Base-by-base conservation (phyloP, 768 basidiomycete species). In the Pleurotus cornucopiae region DNA sequence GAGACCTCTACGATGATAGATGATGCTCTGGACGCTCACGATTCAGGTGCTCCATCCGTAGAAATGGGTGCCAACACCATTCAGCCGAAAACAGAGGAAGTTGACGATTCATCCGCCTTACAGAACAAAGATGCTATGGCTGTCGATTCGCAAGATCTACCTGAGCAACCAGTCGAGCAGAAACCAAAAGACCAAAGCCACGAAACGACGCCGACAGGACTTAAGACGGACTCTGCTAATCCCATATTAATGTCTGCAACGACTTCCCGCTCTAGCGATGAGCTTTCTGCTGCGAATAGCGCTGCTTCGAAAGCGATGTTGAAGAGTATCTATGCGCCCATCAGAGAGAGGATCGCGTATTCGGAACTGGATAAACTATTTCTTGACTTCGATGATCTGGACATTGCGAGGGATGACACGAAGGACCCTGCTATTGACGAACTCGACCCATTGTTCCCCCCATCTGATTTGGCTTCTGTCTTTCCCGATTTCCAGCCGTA, bases 401-500 rank as follows among this genome's bases (percentile, higher is more conserved):
- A 66, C 51, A 54, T 65, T 20, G 26, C 60, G 13, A 59, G 59
- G 2, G 16, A 60, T 5, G 67, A 63, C 18, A 49, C 61, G 18
- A 62, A 64, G 23, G 59, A 59, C 30, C 68, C 67, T 54, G 56
- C 58, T 18, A 63, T 63, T 11, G 70, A 74, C 4, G 71, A 69
- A 6, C 57, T 63, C 16, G 66, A 67, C 30, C 58, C 65, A 5
- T 61, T 63, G 7, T 66, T 65, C 16, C 66, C 70, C 18, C 66
- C 78, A 54, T 62, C 76, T 46, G 84, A 85, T 59, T 72, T 88
- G 21, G 77, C 80, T 1, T 78, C 82, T 30, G 81, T 98, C 41
- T 97, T 97, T 67, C 93, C 94, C 0, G 96, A 97, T 55, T 78
- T 96, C 9, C 81, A 81, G 34, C 79, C 84, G 9, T 74, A 83